Conservation (phyloP, 805 yeast genomes). For the Cyberlindnera amylophila region DNA sequence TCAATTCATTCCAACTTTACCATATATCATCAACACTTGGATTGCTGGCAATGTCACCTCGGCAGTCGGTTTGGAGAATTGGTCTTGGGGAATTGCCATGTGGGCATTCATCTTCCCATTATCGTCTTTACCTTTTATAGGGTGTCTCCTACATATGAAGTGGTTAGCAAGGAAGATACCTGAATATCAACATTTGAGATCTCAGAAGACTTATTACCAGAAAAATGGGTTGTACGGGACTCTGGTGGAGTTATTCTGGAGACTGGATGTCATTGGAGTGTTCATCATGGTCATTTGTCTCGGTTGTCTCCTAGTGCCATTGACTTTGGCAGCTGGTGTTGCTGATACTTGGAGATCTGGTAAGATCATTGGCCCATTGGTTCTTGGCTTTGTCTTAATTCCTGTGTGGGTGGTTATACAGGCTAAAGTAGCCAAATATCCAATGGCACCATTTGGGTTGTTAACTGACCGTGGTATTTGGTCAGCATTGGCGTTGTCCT, state of each 20-base stretch:
- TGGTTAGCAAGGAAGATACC: slow-evolving; percentile 47
- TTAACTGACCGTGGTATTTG: slow-evolving; percentile 65
- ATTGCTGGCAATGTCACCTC: slow-evolving; percentile 55
- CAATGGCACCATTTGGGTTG: slow-evolving; percentile 58
- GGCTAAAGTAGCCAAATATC: slow-evolving; percentile 43
- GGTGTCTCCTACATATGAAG: slow-evolving; percentile 53
- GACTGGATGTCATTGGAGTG: slow-evolving; percentile 62
- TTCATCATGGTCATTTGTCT: slow-evolving; percentile 50
- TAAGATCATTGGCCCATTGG: slow-evolving; percentile 63
- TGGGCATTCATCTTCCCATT: slow-evolving; percentile 77
- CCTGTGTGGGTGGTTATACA: slow-evolving; percentile 42
- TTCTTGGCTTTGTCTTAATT: slow-evolving; percentile 57
- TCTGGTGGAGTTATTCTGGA: slow-evolving; percentile 48
- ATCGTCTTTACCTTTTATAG: slow-evolving; percentile 54
- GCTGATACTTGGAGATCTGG: slow-evolving; percentile 53
- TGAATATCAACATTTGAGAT: slow-evolving; percentile 46
- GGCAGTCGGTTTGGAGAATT: slow-evolving; percentile 33
- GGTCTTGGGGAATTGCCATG: slow-evolving; percentile 79
- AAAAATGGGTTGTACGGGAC: slow-evolving; percentile 31
- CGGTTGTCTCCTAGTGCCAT: slow-evolving; percentile 66
- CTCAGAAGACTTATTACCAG: slow-evolving; percentile 37
- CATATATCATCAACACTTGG: slow-evolving; percentile 78
- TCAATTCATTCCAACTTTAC: slow-evolving; percentile 65
- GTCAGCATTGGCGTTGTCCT: slow-evolving; percentile 60
- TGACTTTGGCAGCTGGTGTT: slow-evolving; percentile 72